phyloP scores from a whole-genome alignment of 345 rosid species.

The Theobroma cacao region DNA sequence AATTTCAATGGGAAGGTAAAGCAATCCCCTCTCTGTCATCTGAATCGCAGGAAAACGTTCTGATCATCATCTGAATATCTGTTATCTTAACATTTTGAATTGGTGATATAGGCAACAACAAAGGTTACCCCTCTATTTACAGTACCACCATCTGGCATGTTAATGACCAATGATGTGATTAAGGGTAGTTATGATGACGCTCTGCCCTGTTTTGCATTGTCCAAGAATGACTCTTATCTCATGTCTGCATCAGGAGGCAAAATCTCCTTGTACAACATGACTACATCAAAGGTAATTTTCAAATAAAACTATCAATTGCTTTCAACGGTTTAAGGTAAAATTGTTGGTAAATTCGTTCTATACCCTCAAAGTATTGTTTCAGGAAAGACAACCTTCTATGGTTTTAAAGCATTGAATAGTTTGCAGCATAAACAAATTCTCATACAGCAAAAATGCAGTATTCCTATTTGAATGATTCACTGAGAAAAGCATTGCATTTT shows the following conservation, averaged over 20 bases:
- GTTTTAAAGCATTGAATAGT: not conserved
- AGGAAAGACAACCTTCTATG: not conserved
- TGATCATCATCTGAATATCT: not conserved
- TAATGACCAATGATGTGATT: conserved; percentile 38
- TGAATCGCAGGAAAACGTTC: not conserved
- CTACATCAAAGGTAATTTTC: conserved; percentile 34
- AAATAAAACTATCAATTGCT: not conserved
- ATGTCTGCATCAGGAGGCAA: conserved; percentile 46
- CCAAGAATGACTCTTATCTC: conserved; percentile 42
- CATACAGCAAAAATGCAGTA: not conserved
- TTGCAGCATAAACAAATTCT: not conserved
- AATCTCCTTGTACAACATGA: conserved; percentile 39
- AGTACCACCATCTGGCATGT: conserved; percentile 24
- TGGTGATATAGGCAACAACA: conserved; percentile 41
- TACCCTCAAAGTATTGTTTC: not conserved
- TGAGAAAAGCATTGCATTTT: not conserved
- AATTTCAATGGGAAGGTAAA: conserved; percentile 37
- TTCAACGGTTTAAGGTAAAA: not conserved
- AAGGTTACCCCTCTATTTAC: conserved; percentile 28
- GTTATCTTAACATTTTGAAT: not conserved
- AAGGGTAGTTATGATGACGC: conserved; percentile 20
- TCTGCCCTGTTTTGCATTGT: conserved; percentile 37
- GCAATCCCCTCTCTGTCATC: not conserved
- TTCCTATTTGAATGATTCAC: too few species aligned
- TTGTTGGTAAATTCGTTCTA: not conserved